A percentile compares a stretch with the other conserved stretches of the same genome.
These are phyloP conservation scores for Zygotorulaspora sp. DNA, from an alignment of 805 yeast genomes.

Conservation along the genomic window DNA sequence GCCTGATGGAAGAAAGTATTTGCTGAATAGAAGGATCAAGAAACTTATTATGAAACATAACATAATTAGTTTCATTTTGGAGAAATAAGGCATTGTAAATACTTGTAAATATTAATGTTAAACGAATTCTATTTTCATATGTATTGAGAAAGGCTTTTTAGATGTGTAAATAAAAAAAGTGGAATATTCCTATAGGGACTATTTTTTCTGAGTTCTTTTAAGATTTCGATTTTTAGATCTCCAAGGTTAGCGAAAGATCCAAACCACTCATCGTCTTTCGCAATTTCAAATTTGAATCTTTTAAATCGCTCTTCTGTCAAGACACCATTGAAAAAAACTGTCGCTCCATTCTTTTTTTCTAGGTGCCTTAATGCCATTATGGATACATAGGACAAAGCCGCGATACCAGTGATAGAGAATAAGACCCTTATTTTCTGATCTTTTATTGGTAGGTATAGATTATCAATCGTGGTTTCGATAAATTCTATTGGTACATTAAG, in stretches of 20 bases:
- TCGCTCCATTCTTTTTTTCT: conserved; percentile 9
- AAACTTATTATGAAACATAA: conserved; percentile 54
- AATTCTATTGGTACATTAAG: conserved; percentile 26
- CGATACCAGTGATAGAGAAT: conserved; percentile 25
- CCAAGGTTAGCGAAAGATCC: conserved; percentile 33
- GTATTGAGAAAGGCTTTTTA: conserved; percentile 44
- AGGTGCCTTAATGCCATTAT: conserved; percentile 9
- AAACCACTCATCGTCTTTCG: conserved; percentile 14
- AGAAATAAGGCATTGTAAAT: conserved; percentile 10
- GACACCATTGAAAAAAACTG: conserved; percentile 7
- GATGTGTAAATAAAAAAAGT: conserved; percentile 48
- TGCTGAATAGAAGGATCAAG: conserved; percentile 41
- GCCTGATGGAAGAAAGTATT: conserved; percentile 40
- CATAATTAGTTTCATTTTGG: conserved; percentile 42
- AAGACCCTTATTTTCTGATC: conserved; percentile 13
- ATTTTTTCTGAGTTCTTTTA: conserved; percentile 35
- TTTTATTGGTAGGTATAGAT: conserved; percentile 13
- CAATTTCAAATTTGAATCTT: conserved; percentile 9
- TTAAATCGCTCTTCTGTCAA: conserved; percentile 25
- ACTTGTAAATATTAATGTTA: conserved; percentile 8
- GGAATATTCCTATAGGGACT: conserved; percentile 48
- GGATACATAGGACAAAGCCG: conserved; percentile 24
- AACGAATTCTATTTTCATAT: neutral
- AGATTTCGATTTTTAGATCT: conserved; percentile 43
- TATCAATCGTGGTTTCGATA: conserved; percentile 15